Conservation (phyloP, 1,139 yeast genomes). For the Taphrina wiesneri region DNA sequence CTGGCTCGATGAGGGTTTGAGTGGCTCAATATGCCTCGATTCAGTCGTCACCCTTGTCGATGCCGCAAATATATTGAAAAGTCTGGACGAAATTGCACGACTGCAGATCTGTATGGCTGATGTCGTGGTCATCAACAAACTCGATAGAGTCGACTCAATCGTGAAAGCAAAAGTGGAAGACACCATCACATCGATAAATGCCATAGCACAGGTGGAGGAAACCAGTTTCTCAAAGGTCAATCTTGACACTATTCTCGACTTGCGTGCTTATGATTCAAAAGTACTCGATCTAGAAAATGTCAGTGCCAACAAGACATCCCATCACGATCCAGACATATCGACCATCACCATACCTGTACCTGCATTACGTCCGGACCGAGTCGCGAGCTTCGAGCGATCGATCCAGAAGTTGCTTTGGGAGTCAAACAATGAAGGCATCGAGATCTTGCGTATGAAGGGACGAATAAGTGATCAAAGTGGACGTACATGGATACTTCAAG, state of each 20-base stretch:
- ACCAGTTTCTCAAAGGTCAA: slow-evolving; percentile 71
- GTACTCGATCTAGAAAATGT: slow-evolving; percentile 41
- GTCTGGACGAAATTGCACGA: slow-evolving; percentile 58
- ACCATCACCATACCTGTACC: slow-evolving; percentile 63
- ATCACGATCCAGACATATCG: slow-evolving; percentile 52
- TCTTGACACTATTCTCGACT: slow-evolving; percentile 63
- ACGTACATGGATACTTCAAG: slow-evolving; percentile 70
- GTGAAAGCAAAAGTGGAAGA: slow-evolving; percentile 42
- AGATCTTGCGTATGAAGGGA: slow-evolving; percentile 83
- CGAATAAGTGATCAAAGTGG: slow-evolving; percentile 53
- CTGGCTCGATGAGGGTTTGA: slow-evolving; percentile 90
- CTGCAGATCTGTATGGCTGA: slow-evolving; percentile 86
- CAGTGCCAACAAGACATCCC: neutral
- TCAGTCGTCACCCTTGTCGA: slow-evolving; percentile 94
- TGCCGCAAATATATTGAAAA: slow-evolving; percentile 63
- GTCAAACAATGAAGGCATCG: slow-evolving; percentile 47
- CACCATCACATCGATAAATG: slow-evolving; percentile 62
- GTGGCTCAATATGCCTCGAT: slow-evolving; percentile 82
- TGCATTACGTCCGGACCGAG: slow-evolving; percentile 46
- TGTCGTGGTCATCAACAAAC: slow-evolving; percentile 71
- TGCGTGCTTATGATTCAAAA: slow-evolving; percentile 73
- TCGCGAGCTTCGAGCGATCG: slow-evolving; percentile 57
- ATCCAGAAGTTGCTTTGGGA: slow-evolving; percentile 74
- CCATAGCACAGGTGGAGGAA: slow-evolving; percentile 64
- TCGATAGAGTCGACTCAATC: slow-evolving; percentile 53